These are phyloP conservation scores for Chaetomium fimeti DNA, from an alignment of 495 filamentous ascomycete genomes.

Conservation along the genomic window DNA sequence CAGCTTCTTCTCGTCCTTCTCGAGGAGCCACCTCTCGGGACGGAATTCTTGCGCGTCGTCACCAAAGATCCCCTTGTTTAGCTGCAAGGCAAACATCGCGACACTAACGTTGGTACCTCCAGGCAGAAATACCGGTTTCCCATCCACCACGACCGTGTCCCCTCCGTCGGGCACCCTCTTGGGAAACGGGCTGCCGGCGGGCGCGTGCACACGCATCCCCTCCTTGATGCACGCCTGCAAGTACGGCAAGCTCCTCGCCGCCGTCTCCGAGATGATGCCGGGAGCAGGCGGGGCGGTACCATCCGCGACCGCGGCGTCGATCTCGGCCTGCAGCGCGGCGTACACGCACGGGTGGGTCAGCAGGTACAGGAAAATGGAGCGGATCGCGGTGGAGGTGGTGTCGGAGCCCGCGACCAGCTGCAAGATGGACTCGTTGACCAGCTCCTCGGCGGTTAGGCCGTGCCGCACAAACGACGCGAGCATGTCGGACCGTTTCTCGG, in stretches of 20 bases:
- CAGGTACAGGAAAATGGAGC: not conserved
- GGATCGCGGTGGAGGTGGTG: not conserved
- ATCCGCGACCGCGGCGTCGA: not conserved
- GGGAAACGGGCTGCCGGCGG: not conserved
- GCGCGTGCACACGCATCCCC: not conserved
- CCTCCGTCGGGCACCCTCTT: not conserved
- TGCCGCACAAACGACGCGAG: conserved; percentile 7
- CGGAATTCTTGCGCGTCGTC: not conserved
- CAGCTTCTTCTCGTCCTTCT: conserved; percentile 7
- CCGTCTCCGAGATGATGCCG: not conserved
- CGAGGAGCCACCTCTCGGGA: not conserved
- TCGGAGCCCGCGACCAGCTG: conserved; percentile 2
- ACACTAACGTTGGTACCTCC: not conserved
- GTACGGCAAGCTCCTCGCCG: not conserved
- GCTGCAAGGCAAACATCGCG: not conserved
- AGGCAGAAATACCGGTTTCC: not conserved
- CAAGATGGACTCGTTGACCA: not conserved
- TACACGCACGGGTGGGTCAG: conserved; percentile 1
- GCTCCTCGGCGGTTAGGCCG: not conserved
- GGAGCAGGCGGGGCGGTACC: not conserved
- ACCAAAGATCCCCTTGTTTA: not conserved
- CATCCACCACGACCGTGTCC: conserved; percentile 5
- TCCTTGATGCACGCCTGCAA: conserved; percentile 6
- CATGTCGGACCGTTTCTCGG: not conserved
- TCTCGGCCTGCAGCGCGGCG: not conserved